Evolutionary conservation across 1,139 yeast species (phyloP), one percentile per base, ranked within the genome.

Genomic region (Saccharomyces hybrid): DNA sequence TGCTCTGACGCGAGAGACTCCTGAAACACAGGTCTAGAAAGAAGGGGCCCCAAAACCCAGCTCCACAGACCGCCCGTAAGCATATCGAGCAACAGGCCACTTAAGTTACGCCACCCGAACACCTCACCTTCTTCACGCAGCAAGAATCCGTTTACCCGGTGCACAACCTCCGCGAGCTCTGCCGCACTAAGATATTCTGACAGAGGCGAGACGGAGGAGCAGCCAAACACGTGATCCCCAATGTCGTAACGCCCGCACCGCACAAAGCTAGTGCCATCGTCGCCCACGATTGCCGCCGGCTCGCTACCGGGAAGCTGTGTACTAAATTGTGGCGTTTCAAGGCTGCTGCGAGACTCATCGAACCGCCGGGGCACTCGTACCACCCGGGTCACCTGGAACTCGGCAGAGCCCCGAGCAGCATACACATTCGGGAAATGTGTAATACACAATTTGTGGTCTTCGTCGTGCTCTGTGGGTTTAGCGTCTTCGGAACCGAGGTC

Each of bases 381-480:
- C 7, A 86, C 75, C 55, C 95, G 71, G 0, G 88, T 81, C 6
- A 62, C 57, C 6, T 60, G 51, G 59, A 67, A 76, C 19, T 58
- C 60, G 0, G 55, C 49, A 0, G 80, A 72, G n/a, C 62, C 66
- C 31, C 42, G 66, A 46, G 60, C 65, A 1, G 62, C 70, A 58
- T 78, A 75, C 6, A 78, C 73, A 60, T 85, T 84, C 25, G 90
- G 90, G 65, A 83, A 85, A 66, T 84, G 90, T 49, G 83, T 83
- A 8, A 82, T 68, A 29, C 81, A 79, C 5, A 84, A 61, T 0
- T 78, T 67, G 42, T 63, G 66, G 29, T 66, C 63, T 53, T 67
- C 69, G 19, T 52, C 57, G 49, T 66, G 69, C 47, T 66, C 69
- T 1, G 48, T 34, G 6, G 58, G 55, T 14, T 16, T 38, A 38